phyloP scores from a whole-genome alignment of 2,329 filamentous ascomycete species.

The Mycogone perniciosa region DNA sequence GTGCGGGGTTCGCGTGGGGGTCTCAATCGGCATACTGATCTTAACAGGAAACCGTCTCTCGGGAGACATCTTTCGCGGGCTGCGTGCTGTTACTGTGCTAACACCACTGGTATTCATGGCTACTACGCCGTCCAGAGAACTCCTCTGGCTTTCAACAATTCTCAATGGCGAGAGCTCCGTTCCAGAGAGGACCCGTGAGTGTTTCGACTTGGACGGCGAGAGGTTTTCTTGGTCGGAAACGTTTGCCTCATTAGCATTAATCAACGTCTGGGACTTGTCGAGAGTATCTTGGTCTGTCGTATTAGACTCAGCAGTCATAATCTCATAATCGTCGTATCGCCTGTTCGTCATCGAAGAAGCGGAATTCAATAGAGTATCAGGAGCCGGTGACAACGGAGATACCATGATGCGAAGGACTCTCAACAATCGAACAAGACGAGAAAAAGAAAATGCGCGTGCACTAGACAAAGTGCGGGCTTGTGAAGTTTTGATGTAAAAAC shows the following conservation, averaged over 20 bases:
- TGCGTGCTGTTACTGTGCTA: conserved; percentile 27
- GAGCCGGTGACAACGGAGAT: conserved; percentile 35
- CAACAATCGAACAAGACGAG: too few species aligned
- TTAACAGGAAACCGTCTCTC: conserved; percentile 58
- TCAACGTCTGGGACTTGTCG: background rate
- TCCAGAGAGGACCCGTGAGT: conserved; percentile 52
- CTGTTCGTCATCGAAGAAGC: conserved; percentile 27
- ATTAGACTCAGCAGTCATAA: conserved; percentile 15
- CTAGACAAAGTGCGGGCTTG: too few species aligned
- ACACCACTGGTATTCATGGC: conserved; percentile 19
- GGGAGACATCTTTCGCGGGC: conserved; percentile 43
- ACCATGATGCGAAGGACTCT: conserved; percentile 25
- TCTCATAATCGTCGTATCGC: conserved; percentile 29
- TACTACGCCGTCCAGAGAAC: conserved; percentile 18
- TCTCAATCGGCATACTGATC: conserved; percentile 34
- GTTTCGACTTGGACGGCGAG: conserved; percentile 41
- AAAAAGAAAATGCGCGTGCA: too few species aligned
- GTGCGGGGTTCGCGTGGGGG: conserved; percentile 16
- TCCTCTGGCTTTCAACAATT: conserved; percentile 38
- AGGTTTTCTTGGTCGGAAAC: conserved; percentile 39
- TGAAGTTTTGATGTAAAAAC: background rate
- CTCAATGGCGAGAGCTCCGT: conserved; percentile 52
- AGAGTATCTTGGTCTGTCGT: background rate
- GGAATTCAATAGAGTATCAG: conserved; percentile 33
- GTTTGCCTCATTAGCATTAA: conserved; percentile 26